Evolutionary conservation across 192 early-diverging fungal genomes (phyloP), one percentile per base, ranked within the genome.

Genomic region (Gigaspora rosea): DNA sequence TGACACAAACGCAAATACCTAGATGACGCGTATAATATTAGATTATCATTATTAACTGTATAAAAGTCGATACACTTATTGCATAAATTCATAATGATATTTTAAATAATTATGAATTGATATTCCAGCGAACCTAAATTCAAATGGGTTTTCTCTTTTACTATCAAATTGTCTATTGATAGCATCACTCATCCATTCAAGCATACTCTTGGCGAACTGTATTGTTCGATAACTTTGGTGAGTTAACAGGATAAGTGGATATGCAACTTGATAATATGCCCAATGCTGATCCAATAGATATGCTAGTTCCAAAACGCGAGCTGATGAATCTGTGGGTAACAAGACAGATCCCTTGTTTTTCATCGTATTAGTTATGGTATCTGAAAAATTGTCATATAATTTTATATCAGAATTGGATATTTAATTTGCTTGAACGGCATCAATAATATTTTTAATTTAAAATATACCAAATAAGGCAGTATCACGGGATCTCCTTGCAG

Each of bases 171-270:
- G 83, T 41, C 89, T 81, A 32, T 89, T 90, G 20, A 99, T 85
- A 36, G 86, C 88, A 62, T 92, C 89, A 10, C 94, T 91, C 96
- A 98, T 97, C 97, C 97, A 99, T 82, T 97, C 96, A 56, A 94
- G 83, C 89, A 96, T 96, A 20, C 92, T 91, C 70, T 93, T 93
- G 0, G 97, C 96, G 81, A 91, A 91, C 76, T 93, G 89, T 9
- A 93, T 86, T n/a, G 91, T 91, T 15, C 90, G 88, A 71, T 91
- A 88, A 65, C 88, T 89, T 64, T 90, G 91, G 71, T 94, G 86
- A 15, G 91, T 88, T 47, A 99, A 85, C 52, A 97, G 88, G 56
- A 93, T 91, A 35, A 96, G 83, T 35, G 94, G 92, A 73, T 89
- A 90, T 27, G 78, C 74, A 68, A 88, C 75, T 80, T 88, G 86